These are phyloP conservation scores for Emiliania huxleyi DNA, from an alignment of 78 protist genomes.

Conservation along the genomic window DNA sequence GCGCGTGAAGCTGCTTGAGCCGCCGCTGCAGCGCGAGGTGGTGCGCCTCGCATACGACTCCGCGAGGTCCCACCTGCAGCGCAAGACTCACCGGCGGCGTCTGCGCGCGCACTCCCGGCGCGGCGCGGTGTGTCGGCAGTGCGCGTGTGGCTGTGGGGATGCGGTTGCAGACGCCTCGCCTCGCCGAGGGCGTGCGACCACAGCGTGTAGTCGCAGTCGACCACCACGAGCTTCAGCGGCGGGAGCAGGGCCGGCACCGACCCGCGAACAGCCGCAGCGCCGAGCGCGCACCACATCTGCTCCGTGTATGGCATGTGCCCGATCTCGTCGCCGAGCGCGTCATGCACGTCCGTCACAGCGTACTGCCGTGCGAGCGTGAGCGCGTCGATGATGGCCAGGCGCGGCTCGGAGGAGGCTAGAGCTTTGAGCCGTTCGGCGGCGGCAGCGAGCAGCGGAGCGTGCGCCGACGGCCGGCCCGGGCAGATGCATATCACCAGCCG, in stretches of 20 bases:
- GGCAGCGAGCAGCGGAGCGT: neutral
- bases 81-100: no score
- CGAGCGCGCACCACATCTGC: constrained; percentile 20
- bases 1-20: no score
- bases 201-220: constrained; percentile 29
- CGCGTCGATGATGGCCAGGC: neutral
- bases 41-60: neutral
- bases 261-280: neutral
- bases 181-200: neutral
- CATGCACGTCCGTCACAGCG: neutral
- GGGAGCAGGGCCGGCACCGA: neutral
- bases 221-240: constrained; percentile 1
- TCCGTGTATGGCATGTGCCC: constrained; percentile 8
- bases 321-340: neutral
- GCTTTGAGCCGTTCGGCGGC: neutral
- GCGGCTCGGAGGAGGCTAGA: neutral
- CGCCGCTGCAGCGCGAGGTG: constrained; percentile 4
- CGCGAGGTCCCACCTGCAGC: neutral
- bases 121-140: no score
- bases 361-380: neutral
- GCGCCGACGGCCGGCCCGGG: neutral
- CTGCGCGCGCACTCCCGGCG: no score
- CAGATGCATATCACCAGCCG: neutral
- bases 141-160: no score
- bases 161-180: no score